Base-by-base conservation (phyloP, 2,329 filamentous ascomycete genomes). In the Sporothrix luriei region DNA sequence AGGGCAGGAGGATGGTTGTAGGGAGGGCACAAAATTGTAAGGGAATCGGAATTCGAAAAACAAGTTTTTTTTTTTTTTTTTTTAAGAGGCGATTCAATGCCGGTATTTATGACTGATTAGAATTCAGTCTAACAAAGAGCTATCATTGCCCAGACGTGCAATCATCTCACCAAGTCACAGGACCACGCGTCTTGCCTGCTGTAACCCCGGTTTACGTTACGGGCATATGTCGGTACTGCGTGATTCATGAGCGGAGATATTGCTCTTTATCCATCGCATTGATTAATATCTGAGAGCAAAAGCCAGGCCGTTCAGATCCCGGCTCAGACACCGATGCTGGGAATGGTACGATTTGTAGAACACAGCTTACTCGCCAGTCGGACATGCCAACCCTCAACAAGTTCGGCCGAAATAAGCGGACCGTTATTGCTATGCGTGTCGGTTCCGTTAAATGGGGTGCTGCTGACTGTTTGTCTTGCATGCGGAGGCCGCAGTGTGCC, bases 241-340 rank as follows among this genome's bases (percentile, higher is more conserved):
- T 9, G 6, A 7, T 33, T 33, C 33, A 33, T 33, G 33, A n/a
- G 6, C 33, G 4, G 33, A 33, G 3, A 7, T 16, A 16, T 16
- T 16, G 40, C 40, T 4, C 40, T 43, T 13, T 43, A 33, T 6
- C 29, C 33, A 33, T 5, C 33, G 9, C 33, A 9, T 33, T 33
- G 26, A 33, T 55, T 55, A 55, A 55, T 19, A 55, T 33, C n/a
- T 16, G 4, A 21, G 54, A 10, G 26, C 10, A 33, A 48, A 21
- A 11, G 59, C n/a, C 29, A 38, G 38, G 21, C 38, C 10, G 57
- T 46, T 33, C 61, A 64, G 43, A 64, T 64, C 61, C 61, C 43
- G 61, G 43, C 9, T 11, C 43, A 64, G 61, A 64, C 46, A 24
- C 61, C 61, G 61, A 64, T 49, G 61, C 14, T 33, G 33, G 33